Base-by-base conservation (phyloP, 2,329 filamentous ascomycete species). In the Diaporthe citrichinensis region DNA sequence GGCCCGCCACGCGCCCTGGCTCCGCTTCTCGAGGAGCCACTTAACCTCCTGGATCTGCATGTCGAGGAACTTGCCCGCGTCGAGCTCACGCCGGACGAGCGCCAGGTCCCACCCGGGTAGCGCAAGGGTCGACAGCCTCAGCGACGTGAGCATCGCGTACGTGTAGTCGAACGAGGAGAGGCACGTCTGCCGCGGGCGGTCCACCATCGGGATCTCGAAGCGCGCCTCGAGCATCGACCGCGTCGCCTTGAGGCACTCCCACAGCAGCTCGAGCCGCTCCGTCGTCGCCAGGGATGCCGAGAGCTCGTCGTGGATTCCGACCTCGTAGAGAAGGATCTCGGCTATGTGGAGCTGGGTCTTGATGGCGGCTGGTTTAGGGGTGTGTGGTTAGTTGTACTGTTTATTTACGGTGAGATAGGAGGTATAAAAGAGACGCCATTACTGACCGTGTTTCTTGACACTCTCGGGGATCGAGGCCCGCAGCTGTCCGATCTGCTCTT, bases 281-380 rank as follows among this genome's bases (percentile, higher is more conserved):
- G 83, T 80, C 12, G 81, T 77, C 6, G 84, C 72, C 71, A 88
- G 80, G 3, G 81, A 74, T 14, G 78, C 78, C 58, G 81, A 81
- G 76, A 82, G 80, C 34, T 81, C 78, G 4, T 88, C 86, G 5
- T 85, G 84, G 39, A 89, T 80, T 75, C 83, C 85, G 51, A 87
- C 80, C 76, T 89, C 88, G 77, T 86, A 87, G 25, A 89, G 81
- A 5, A 90, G 84, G 12, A 87, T 82, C 77, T 89, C 84, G 31
- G 86, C 86, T 17, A 88, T 83, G 76, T 84, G 80, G 12, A 87
- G 58, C 77, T 89, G 87, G 15, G 84, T 83, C 36, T 81, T 81
- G 9, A 90, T 79, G 0, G 83, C 80, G 3, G 82, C 87, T 88
- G 57, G 9, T 31, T 36, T 15, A 20, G 23, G 0, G 25, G 20